phyloP scores from a whole-genome alignment of 2,329 filamentous ascomycete species.

The Xylaria sp. region DNA sequence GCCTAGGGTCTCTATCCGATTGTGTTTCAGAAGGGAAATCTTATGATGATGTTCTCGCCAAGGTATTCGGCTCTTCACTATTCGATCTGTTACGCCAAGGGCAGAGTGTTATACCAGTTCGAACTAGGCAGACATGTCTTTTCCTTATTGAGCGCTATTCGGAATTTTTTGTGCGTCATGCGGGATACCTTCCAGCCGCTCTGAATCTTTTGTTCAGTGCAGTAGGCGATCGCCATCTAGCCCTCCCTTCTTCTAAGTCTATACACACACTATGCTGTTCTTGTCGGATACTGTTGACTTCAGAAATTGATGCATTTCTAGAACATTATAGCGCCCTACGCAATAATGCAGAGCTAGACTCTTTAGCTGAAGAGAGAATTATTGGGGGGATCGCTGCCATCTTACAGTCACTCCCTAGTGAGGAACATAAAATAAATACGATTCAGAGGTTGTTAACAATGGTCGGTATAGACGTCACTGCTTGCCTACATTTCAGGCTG shows the following conservation, averaged over 20 bases:
- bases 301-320: conserved; percentile 75
- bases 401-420: conserved; percentile 74
- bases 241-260: conserved; percentile 76
- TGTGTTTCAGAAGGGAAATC: conserved; percentile 67
- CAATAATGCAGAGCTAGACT: conserved; percentile 69
- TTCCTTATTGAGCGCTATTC: conserved; percentile 77
- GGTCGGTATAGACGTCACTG: conserved; percentile 70
- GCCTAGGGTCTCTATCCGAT: conserved; percentile 74
- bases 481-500: conserved; percentile 52
- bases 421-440: conserved; percentile 63
- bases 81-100: conserved; percentile 64
- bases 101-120: conserved; percentile 65
- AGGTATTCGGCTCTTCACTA: conserved; percentile 70
- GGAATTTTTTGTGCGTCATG: conserved; percentile 78
- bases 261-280: conserved; percentile 80
- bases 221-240: conserved; percentile 69
- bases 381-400: conserved; percentile 79
- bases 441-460: conserved; percentile 69
- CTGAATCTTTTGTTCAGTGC: conserved; percentile 80
- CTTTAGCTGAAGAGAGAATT: conserved; percentile 76
- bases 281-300: conserved; percentile 74
- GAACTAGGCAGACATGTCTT: conserved; percentile 74
- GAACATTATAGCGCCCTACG: conserved; percentile 75
- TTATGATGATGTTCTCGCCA: conserved; percentile 67
- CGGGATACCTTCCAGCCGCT: conserved; percentile 73